Percentiles rank a stretch among this genome's conserved stretches.
Evolutionary conservation across 495 filamentous ascomycete species (phyloP).

Genomic region (Barbatosphaeria neglecta): DNA sequence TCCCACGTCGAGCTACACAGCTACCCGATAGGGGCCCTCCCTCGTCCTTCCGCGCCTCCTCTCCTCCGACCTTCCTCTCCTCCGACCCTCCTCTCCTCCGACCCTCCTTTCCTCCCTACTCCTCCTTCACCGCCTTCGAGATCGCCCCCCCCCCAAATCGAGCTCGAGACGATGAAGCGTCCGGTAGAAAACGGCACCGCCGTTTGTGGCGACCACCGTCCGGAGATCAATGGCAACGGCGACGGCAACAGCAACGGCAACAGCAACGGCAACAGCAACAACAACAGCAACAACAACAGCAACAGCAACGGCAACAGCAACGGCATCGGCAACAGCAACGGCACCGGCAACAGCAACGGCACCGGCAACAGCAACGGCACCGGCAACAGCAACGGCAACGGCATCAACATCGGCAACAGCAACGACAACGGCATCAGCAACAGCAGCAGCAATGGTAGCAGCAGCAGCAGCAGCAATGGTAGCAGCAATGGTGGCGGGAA

Average conservation of each 20-base stretch:
- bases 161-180: neutral
- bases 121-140: neutral
- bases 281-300: neutral
- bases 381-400: neutral
- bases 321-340: neutral
- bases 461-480: no score
- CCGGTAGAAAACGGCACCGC: neutral
- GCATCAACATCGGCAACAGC: no score
- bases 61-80: neutral
- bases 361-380: neutral
- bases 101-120: neutral
- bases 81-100: neutral
- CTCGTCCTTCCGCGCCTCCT: no score
- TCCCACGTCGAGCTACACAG: no score
- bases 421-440: neutral
- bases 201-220: no score
- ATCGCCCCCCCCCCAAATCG: neutral
- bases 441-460: neutral
- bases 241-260: neutral
- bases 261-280: neutral
- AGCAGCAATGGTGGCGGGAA: neutral
- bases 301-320: neutral
- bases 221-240: neutral
- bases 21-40: no score
- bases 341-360: no score